These are phyloP conservation scores for Ganoderma resinaceum DNA, from an alignment of 1,284 basidiomycete species.

Conservation along the genomic window DNA sequence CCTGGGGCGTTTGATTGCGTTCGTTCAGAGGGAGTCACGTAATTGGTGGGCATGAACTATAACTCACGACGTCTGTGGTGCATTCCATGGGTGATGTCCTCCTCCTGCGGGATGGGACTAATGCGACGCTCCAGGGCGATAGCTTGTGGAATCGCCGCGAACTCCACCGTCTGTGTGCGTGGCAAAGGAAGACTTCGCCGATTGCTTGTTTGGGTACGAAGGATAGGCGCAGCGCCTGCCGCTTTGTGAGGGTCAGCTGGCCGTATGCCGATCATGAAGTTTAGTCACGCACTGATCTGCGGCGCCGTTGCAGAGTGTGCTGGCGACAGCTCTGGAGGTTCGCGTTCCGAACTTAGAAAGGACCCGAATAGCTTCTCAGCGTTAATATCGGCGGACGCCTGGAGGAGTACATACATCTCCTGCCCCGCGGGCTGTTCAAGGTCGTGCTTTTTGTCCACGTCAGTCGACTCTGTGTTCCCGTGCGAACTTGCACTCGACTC, in stretches of 20 bases:
- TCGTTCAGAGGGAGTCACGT: conserved; percentile 1
- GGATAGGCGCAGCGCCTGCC: conserved; percentile 24
- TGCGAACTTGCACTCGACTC: conserved; percentile 19
- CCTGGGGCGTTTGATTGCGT: conserved; percentile 22
- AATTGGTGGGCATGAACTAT: not conserved
- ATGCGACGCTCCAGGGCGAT: conserved; percentile 27
- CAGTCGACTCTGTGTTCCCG: conserved; percentile 19
- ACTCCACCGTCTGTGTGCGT: conserved; percentile 67
- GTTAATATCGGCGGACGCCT: conserved; percentile 26
- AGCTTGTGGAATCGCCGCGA: conserved; percentile 45
- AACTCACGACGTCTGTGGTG: conserved; percentile 22
- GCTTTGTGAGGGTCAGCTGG: conserved; percentile 4
- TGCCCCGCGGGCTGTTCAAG: conserved; percentile 6
- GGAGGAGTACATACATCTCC: conserved; percentile 24
- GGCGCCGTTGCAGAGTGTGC: conserved; percentile 19
- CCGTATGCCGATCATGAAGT: conserved; percentile 8
- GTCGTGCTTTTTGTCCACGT: conserved; percentile 15
- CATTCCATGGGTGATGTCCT: conserved; percentile 8
- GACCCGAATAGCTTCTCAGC: conserved; percentile 25
- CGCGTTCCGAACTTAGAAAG: conserved; percentile 20
- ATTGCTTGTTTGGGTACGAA: conserved; percentile 29
- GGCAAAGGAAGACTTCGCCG: conserved; percentile 28
- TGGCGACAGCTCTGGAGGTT: conserved; percentile 19
- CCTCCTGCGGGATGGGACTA: conserved; percentile 24
- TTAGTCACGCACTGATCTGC: conserved; percentile 22